Percentiles rank a stretch among this genome's conserved stretches.
phyloP scores from a whole-genome alignment of 495 filamentous ascomycete species.

The Neurospora sp. region DNA sequence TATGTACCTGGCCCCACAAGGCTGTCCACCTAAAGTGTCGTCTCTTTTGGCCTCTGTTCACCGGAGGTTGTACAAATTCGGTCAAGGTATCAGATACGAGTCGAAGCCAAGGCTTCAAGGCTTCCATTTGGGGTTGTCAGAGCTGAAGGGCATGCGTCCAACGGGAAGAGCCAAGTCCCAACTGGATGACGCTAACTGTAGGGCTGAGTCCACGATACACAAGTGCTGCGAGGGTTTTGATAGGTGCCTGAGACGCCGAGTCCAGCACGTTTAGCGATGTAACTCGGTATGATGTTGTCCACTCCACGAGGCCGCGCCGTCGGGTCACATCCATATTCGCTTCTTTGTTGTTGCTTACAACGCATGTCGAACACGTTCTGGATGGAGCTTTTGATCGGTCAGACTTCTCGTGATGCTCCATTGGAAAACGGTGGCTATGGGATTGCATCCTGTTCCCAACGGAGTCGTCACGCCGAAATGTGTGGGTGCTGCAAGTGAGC shows the following conservation, averaged over 20 bases:
- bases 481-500: not conserved
- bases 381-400: not conserved
- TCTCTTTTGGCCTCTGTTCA: not conserved
- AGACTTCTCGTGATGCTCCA: not conserved
- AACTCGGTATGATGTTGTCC: not conserved
- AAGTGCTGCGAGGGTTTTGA: not conserved
- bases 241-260: not conserved
- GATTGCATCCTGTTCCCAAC: not conserved
- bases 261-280: not conserved
- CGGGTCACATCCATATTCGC: not conserved
- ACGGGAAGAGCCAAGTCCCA: not conserved
- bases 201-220: not conserved
- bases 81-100: not conserved
- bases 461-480: not conserved
- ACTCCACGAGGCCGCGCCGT: not conserved
- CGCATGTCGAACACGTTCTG: not conserved
- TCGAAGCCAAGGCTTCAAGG: not conserved
- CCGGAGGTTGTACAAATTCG: not conserved
- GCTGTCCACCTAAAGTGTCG: not conserved
- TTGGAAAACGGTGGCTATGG: not conserved
- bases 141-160: not conserved
- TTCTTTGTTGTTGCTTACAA: not conserved
- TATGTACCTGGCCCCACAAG: not conserved
- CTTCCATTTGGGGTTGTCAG: not conserved
- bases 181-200: not conserved